phyloP scores from a whole-genome alignment of 345 rosid species.

The Syzygium grande region DNA sequence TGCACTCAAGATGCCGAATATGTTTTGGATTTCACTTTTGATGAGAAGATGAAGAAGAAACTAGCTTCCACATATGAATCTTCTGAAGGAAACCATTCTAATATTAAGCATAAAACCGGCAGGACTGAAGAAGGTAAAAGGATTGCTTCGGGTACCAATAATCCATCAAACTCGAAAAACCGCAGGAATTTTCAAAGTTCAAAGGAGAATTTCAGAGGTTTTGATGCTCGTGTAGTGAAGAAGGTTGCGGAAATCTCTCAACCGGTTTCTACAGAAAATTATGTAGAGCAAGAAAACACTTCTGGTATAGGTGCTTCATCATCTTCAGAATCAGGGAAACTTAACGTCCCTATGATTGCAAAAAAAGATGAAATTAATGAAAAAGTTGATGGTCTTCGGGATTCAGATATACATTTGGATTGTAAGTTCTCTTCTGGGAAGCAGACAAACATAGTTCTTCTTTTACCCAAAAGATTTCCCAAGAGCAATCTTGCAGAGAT shows the following conservation, averaged over 20 bases:
- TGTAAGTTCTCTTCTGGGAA: conserved; percentile 20
- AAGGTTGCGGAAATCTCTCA: background rate
- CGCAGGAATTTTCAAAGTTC: background rate
- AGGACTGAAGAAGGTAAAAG: conserved; percentile 12
- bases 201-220: conserved; percentile 4
- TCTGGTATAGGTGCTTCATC: conserved; percentile 14
- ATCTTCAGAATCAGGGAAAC: conserved; percentile 14
- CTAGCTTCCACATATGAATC: conserved; percentile 21
- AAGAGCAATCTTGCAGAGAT: conserved; percentile 9
- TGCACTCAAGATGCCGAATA: conserved; percentile 27
- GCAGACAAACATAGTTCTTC: conserved; percentile 38
- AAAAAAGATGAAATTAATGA: conserved; percentile 16
- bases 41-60: conserved; percentile 16
- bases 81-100: conserved; percentile 3
- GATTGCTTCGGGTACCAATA: background rate
- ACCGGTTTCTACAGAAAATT: conserved; percentile 2
- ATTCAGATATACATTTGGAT: conserved; percentile 15
- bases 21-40: conserved; percentile 31
- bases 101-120: background rate
- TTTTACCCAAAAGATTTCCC: conserved; percentile 32
- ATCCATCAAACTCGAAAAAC: conserved; percentile 5
- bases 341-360: conserved; percentile 15
- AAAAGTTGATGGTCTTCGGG: conserved; percentile 15
- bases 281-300: conserved; percentile 7
- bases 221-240: conserved; percentile 5